A percentile compares a stretch with the other conserved stretches of the same genome.
Conservation (phyloP, 2,329 filamentous ascomycete genomes). For the Cryphonectria japonica region DNA sequence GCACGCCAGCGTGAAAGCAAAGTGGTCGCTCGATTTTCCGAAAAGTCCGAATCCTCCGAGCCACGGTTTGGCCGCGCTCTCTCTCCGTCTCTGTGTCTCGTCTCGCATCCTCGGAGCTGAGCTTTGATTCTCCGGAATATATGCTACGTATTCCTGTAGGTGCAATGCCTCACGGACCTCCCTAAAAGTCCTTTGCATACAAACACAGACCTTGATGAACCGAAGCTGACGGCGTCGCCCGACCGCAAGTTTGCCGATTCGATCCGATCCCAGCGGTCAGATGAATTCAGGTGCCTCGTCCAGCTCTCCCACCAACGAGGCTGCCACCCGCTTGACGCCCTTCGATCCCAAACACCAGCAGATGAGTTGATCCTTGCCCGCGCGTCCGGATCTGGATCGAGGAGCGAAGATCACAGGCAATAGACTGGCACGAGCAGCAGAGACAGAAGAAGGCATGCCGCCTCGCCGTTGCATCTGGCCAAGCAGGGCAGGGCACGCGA, state of each 20-base stretch:
- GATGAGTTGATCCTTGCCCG: conserved; percentile 10
- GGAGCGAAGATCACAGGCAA: conserved; percentile 3
- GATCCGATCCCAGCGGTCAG: not conserved
- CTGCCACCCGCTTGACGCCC: not conserved
- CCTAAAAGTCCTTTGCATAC: not conserved
- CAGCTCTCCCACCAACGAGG: not conserved
- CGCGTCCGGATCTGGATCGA: conserved; percentile 11
- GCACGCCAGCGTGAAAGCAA: not conserved
- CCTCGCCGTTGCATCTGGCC: no score
- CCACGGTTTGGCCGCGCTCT: no score
- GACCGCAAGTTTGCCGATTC: not conserved
- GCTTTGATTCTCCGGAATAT: not conserved
- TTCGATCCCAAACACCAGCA: not conserved
- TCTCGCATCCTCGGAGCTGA: not conserved
- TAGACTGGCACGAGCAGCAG: not conserved
- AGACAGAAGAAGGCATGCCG: not conserved
- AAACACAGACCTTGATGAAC: not conserved
- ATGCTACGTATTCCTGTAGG: not conserved
- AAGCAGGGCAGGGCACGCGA: not conserved
- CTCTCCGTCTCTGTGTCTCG: not conserved
- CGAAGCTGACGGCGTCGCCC: not conserved
- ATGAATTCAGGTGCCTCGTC: not conserved
- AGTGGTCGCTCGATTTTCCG: not conserved
- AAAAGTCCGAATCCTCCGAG: not conserved
- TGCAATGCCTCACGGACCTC: not conserved